Evolutionary conservation across 208 protist genomes (phyloP).

Genomic region (Herpetomonas tarakana): DNA sequence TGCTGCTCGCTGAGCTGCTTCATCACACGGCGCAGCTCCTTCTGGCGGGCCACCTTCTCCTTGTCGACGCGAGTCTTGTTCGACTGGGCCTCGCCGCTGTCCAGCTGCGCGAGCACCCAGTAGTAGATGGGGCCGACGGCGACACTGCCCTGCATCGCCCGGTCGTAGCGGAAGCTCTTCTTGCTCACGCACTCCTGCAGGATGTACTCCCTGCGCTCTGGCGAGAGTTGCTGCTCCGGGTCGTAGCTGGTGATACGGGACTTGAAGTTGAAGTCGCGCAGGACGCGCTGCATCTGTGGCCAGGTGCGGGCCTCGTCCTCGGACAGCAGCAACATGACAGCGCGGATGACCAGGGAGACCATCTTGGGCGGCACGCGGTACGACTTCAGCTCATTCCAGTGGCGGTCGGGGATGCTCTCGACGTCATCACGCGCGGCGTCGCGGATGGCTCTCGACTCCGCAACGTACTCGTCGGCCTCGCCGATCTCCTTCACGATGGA

Average conservation of each 20-base stretch:
- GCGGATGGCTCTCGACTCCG: slow-evolving; percentile 54
- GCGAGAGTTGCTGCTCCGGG: slow-evolving; percentile 62
- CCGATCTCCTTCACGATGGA: slow-evolving; percentile 55
- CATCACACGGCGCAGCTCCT: slow-evolving; percentile 64
- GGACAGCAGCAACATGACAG: slow-evolving; percentile 83
- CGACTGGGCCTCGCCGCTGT: slow-evolving; percentile 62
- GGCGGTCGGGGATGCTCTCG: slow-evolving; percentile 63
- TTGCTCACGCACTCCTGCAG: slow-evolving; percentile 84
- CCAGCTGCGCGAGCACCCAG: slow-evolving; percentile 85
- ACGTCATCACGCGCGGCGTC: slow-evolving; percentile 67
- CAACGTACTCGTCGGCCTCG: slow-evolving; percentile 57
- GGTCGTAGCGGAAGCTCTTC: slow-evolving; percentile 79
- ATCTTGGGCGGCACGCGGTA: slow-evolving; percentile 82
- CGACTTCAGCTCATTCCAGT: slow-evolving; percentile 90
- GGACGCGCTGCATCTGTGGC: slow-evolving; percentile 77
- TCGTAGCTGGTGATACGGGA: slow-evolving; percentile 65
- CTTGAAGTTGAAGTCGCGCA: slow-evolving; percentile 77
- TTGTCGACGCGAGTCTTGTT: slow-evolving; percentile 51
- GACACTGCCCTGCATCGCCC: slow-evolving; percentile 68
- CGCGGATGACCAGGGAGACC: slow-evolving; percentile 71
- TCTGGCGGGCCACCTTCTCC: slow-evolving; percentile 45
- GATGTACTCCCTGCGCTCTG: slow-evolving; percentile 78
- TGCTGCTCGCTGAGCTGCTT: slow-evolving; percentile 76
- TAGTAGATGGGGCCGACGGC: slow-evolving; percentile 88
- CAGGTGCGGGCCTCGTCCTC: slow-evolving; percentile 77